A percentile compares a stretch with the other conserved stretches of the same genome.
phyloP scores from a whole-genome alignment of 352 stramenopile genomes.

The Globisporangium spiculum region DNA sequence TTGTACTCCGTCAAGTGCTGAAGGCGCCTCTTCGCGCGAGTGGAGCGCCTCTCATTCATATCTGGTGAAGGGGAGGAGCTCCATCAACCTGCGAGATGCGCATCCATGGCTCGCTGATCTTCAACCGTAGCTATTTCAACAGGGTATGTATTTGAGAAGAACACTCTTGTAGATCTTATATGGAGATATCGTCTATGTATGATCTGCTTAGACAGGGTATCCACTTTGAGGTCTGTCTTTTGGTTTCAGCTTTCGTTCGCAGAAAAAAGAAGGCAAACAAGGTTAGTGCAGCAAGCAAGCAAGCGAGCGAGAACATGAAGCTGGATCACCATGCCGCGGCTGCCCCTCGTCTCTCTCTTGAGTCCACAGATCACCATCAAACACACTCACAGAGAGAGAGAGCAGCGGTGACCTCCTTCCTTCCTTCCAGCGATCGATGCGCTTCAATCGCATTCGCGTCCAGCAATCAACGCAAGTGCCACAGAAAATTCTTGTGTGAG shows the following conservation, averaged over 20 bases:
- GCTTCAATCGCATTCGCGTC: background rate
- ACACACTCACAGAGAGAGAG: background rate
- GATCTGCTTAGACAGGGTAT: background rate
- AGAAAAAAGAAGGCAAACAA: background rate
- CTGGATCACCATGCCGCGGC: background rate
- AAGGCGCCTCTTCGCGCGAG: background rate
- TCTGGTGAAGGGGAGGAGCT: background rate
- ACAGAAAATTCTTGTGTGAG: background rate
- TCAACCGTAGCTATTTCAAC: background rate
- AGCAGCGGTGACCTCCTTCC: background rate
- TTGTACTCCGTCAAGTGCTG: background rate
- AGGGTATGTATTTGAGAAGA: background rate
- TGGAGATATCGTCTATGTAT: background rate
- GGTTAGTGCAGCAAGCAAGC: background rate
- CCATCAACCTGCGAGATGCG: background rate
- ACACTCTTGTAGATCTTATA: background rate
- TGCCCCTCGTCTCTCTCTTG: background rate
- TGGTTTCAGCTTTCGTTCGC: background rate
- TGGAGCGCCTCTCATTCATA: background rate
- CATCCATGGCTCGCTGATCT: background rate
- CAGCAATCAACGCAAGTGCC: background rate
- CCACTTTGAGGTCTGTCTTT: background rate
- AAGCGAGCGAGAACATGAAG: background rate
- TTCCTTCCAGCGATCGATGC: background rate
- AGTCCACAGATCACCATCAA: background rate